Conservation (phyloP, 2,329 filamentous ascomycete species). For the Gnomoniopsis sp. region DNA sequence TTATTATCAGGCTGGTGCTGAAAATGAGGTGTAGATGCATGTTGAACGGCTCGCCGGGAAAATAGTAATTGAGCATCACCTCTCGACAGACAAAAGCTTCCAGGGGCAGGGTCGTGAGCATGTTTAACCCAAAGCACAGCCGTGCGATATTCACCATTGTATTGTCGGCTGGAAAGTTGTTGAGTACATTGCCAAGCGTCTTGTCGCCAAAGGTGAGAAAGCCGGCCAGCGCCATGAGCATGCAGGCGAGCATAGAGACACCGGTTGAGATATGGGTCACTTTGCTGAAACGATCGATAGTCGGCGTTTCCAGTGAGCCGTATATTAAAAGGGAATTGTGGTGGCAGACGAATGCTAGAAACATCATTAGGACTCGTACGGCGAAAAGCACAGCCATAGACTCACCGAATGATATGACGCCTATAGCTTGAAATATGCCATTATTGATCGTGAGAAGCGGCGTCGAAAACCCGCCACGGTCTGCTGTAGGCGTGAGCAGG, state of each 20-base stretch:
- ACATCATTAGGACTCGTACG: constrained; percentile 20
- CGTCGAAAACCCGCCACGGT: constrained; percentile 67
- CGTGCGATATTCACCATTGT: constrained; percentile 91
- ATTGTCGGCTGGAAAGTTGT: constrained; percentile 93
- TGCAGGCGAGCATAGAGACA: constrained; percentile 87
- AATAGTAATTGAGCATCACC: constrained; percentile 87
- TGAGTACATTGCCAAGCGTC: constrained; percentile 92
- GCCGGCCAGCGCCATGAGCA: constrained; percentile 81
- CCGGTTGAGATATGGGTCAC: constrained; percentile 93
- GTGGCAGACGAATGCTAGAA: constrained; percentile 65
- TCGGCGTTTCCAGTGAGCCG: constrained; percentile 88
- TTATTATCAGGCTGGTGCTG: constrained; percentile 76
- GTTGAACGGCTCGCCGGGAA: constrained; percentile 69
- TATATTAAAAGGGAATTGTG: constrained; percentile 98
- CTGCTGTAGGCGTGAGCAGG: constrained; percentile 66
- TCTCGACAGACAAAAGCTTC: constrained; percentile 98
- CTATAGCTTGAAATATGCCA: constrained; percentile 92
- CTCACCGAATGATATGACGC: constrained; percentile 94
- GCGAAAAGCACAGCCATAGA: constrained; percentile 5
- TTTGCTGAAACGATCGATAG: constrained; percentile 86
- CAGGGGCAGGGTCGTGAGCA: constrained; percentile 93
- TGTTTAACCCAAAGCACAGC: constrained; percentile 95
- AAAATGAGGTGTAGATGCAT: constrained; percentile 82
- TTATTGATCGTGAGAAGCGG: constrained; percentile 74
- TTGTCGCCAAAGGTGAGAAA: constrained; percentile 91